Percentiles rank a stretch among this genome's conserved stretches.
Conservation (phyloP, 257 asterid species). For the Gentiana macrophylla region DNA sequence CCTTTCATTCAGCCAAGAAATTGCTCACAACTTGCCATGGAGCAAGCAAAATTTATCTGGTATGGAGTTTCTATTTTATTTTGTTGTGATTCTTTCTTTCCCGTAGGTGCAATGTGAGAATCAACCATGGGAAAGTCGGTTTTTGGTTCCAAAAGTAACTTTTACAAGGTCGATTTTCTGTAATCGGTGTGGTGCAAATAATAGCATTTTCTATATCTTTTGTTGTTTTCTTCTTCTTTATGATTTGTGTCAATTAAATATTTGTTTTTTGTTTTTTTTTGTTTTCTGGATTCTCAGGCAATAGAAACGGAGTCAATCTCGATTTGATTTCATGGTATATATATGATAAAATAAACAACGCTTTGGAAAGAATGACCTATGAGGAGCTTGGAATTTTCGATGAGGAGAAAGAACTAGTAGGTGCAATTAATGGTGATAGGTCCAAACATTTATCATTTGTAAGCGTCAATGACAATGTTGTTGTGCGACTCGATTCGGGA, state of each 20-base stretch:
- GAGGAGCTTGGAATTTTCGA: constrained; percentile 69
- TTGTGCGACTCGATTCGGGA: neutral
- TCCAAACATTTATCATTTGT: neutral
- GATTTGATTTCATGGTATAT: constrained; percentile 46
- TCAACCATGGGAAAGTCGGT: too few species aligned
- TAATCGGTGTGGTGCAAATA: too few species aligned
- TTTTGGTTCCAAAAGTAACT: too few species aligned
- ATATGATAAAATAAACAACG: constrained; percentile 45
- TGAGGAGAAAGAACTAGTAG: constrained; percentile 68
- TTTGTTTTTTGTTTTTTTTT: too few species aligned
- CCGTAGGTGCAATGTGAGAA: too few species aligned
- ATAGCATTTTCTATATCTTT: too few species aligned
- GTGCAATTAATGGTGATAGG: neutral
- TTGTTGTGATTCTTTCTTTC: neutral
- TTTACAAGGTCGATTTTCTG: too few species aligned
- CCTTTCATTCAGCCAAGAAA: constrained; percentile 58
- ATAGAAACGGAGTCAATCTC: constrained; percentile 62
- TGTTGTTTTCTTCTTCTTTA: neutral
- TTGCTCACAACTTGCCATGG: constrained; percentile 53
- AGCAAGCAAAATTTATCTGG: constrained; percentile 89
- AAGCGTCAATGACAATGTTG: neutral
- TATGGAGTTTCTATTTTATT: constrained; percentile 3
- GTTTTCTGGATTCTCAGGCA: constrained; percentile 33
- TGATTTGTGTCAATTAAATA: too few species aligned
- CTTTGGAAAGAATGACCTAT: constrained; percentile 68